A percentile compares a stretch with the other conserved stretches of the same genome.
These are phyloP conservation scores for Marchantia polymorpha DNA, from an alignment of 225 moss, liverwort and hornwort species.

Conservation along the genomic window DNA sequence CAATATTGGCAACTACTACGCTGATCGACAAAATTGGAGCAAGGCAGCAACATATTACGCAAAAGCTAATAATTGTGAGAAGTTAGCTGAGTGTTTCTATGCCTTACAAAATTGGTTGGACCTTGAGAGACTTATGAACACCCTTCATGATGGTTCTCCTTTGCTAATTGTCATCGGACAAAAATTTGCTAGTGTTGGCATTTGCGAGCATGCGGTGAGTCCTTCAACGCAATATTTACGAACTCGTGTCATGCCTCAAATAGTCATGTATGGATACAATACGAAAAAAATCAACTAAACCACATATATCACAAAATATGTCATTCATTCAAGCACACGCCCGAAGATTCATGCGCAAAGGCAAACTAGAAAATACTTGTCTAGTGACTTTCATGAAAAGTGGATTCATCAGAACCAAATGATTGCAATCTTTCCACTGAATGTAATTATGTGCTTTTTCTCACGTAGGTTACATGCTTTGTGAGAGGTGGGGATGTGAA, in stretches of 20 bases:
- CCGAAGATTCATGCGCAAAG: too few relatives aligned
- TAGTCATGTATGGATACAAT: too few relatives aligned
- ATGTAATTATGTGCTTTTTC: too few relatives aligned
- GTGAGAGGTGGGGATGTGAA: slow-evolving; percentile 56
- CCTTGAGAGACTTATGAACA: slow-evolving; percentile 60
- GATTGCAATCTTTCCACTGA: too few relatives aligned
- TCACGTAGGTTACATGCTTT: slow-evolving; percentile 56
- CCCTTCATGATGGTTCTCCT: slow-evolving; percentile 56
- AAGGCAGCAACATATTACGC: slow-evolving; percentile 65
- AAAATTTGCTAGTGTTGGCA: slow-evolving; percentile 77
- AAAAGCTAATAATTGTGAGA: slow-evolving; percentile 72
- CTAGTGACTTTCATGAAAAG: too few relatives aligned
- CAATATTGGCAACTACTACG: slow-evolving; percentile 73
- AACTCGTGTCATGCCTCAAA: too few relatives aligned
- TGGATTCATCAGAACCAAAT: too few relatives aligned
- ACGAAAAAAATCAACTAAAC: too few relatives aligned
- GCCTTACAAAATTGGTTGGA: slow-evolving; percentile 67
- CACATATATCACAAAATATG: too few relatives aligned
- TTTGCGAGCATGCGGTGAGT: slow-evolving; percentile 77
- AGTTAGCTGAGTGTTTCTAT: slow-evolving; percentile 74
- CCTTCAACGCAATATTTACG: too few relatives aligned
- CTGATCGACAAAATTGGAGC: slow-evolving; percentile 72
- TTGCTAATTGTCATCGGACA: slow-evolving; percentile 62
- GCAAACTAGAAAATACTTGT: too few relatives aligned
- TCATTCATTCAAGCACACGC: too few relatives aligned